phyloP scores from a whole-genome alignment of 441 rosid species.

The Brassica balearica region DNA sequence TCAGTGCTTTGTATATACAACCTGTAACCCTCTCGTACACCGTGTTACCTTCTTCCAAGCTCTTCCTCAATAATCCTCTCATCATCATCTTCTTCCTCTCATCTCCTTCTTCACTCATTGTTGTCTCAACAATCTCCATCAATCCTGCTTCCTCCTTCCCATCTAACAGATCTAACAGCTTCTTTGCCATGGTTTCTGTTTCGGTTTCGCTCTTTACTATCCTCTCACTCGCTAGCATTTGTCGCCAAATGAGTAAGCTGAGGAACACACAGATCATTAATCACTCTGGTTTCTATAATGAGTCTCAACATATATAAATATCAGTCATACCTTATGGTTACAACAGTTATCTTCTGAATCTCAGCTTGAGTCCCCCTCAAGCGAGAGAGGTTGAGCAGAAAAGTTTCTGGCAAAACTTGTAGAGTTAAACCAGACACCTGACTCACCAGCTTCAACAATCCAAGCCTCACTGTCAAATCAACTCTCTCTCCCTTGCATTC shows the following conservation, averaged over 20 bases:
- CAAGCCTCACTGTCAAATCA: conserved; percentile 78
- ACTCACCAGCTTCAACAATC: conserved; percentile 76
- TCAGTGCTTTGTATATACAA: conserved; percentile 68
- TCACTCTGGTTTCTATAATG: not conserved
- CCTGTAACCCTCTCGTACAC: conserved; percentile 78
- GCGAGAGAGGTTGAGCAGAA: conserved; percentile 68
- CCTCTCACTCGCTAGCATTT: conserved; percentile 68
- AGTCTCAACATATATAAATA: not conserved
- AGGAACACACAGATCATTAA: conserved; percentile 21
- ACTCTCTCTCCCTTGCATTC: conserved; percentile 81
- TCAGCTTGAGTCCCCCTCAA: conserved; percentile 78
- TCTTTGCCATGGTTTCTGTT: conserved; percentile 58
- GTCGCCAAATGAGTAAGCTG: conserved; percentile 90
- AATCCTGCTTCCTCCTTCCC: conserved; percentile 59
- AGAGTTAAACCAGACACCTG: conserved; percentile 65
- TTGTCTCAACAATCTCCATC: conserved; percentile 62
- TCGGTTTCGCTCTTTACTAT: conserved; percentile 52
- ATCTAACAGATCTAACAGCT: conserved; percentile 62
- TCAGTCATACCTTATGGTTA: conserved; percentile 64
- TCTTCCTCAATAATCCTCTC: conserved; percentile 74
- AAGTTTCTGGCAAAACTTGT: conserved; percentile 76
- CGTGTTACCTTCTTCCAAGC: conserved; percentile 82
- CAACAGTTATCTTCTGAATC: conserved; percentile 80
- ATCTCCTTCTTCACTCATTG: conserved; percentile 49
- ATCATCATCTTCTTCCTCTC: conserved; percentile 61